phyloP scores from a whole-genome alignment of 345 rosid species.

The Populus tremula region DNA sequence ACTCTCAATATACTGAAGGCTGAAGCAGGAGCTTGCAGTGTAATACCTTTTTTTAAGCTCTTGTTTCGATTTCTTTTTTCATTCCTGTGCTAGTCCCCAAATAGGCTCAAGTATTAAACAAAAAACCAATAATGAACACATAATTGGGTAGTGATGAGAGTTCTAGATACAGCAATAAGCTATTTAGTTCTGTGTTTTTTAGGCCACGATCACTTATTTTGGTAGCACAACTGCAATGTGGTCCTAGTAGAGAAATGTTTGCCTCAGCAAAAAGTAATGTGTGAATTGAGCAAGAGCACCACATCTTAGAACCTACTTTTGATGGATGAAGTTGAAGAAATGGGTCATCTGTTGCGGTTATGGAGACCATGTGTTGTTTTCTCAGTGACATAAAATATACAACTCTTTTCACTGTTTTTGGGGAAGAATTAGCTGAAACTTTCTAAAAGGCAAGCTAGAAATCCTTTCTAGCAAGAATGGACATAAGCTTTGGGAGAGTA shows the following conservation, averaged over 20 bases:
- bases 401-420: constrained; percentile 12
- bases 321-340: constrained; percentile 28
- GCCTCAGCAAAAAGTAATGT: not conserved
- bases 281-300: not conserved
- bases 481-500: not conserved
- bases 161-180: not conserved
- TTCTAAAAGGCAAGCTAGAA: constrained; percentile 25
- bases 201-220: not conserved
- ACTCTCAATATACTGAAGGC: not conserved
- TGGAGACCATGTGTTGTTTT: constrained; percentile 31
- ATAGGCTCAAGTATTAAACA: not conserved
- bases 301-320: constrained; percentile 13
- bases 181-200: not conserved
- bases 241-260: not conserved
- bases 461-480: constrained; percentile 8
- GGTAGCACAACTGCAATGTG: too few species aligned
- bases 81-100: not conserved
- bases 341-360: constrained; percentile 15
- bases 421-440: constrained; percentile 28
- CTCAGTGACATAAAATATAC: not conserved
- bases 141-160: constrained; percentile 8
- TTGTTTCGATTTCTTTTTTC: not conserved
- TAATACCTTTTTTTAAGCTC: not conserved
- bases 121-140: not conserved
- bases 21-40: not conserved